Base-by-base conservation (phyloP, 345 rosid genomes). In the Pistacia atlantica region DNA sequence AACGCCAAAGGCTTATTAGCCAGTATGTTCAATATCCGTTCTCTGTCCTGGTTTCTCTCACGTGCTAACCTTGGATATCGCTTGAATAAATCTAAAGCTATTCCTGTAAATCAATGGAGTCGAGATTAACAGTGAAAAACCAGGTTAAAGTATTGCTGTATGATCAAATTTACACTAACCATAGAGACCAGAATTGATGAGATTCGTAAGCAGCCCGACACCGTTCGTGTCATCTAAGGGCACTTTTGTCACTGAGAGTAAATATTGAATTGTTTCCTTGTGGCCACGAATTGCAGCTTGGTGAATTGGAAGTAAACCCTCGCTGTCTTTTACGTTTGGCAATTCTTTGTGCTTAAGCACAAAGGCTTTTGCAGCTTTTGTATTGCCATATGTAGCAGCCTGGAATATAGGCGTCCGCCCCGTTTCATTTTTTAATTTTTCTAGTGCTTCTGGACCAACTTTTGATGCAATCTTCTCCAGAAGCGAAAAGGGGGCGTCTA, bases 51-150 rank as follows among this genome's bases (percentile, higher is more conserved):
- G 25, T 25, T 38, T n/a, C 4, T 1, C 2, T 65, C 69, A 18
- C 69, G 51, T 13, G 51, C 69, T 4, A 65, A 37, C 4, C 0
- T 5, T 18, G 69, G 69, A 3, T 18, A 4, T 0, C 1, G 11
- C 69, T 65, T 65, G 9, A 65, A 10, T 38, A 65, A 65, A 65
- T 65, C 69, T 42, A 65, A 65, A 42, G 52, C 52, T 10, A 65
- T 18, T 38, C 10, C 69, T 42, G 69, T 42, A 22, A 38, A n/a
- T 38, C 25, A 25, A 25, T 25, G 25, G 25, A 25, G 25, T 25
- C 0, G 25, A 25, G 25, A 25, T 25, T 25, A 25, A 25, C 25
- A 25, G 25, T 25, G 25, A 25, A 25, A 25, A 25, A 25, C 25
- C 25, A 25, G 25, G 25, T 25, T 25, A 25, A 25, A 25, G 25